Percentiles rank a stretch among this genome's conserved stretches.
Conservation (phyloP, 768 basidiomycete species). For the Xerocomus potaroensis region DNA sequence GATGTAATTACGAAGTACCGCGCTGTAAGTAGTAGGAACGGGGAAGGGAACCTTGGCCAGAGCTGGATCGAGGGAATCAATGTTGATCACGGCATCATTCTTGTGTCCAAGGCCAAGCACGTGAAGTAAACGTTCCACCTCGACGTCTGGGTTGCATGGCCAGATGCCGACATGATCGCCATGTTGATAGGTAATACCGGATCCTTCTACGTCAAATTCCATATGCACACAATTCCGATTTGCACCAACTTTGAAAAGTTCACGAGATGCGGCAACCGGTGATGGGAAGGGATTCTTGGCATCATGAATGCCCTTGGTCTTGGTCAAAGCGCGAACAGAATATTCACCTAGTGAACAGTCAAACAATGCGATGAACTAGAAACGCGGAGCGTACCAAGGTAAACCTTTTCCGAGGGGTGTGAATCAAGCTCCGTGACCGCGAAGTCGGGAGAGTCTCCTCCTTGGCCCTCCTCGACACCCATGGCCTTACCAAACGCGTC, state of each 20-base stretch:
- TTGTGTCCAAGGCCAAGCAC: constrained; percentile 81
- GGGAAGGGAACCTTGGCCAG: constrained; percentile 99
- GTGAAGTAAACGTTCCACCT: constrained; percentile 85
- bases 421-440: constrained; percentile 77
- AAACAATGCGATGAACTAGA: neutral
- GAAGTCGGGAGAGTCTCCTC: constrained; percentile 93
- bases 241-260: constrained; percentile 71
- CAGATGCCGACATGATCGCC: constrained; percentile 98
- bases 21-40: constrained; percentile 89
- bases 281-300: constrained; percentile 96
- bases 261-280: constrained; percentile 69
- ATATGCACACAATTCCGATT: constrained; percentile 93
- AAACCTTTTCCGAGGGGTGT: constrained; percentile 84
- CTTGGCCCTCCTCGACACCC: constrained; percentile 93
- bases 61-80: constrained; percentile 96
- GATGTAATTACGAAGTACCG: constrained; percentile 94
- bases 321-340: constrained; percentile 89
- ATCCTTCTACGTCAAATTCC: constrained; percentile 91
- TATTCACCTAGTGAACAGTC: constrained; percentile 65
- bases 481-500: constrained; percentile 76
- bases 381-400: constrained; percentile 62
- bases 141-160: constrained; percentile 91
- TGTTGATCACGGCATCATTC: constrained; percentile 78
- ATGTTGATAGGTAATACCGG: constrained; percentile 97
- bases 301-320: constrained; percentile 94